phyloP scores from a whole-genome alignment of 495 filamentous ascomycete species.

The Aspergillus carlsbadensis region DNA sequence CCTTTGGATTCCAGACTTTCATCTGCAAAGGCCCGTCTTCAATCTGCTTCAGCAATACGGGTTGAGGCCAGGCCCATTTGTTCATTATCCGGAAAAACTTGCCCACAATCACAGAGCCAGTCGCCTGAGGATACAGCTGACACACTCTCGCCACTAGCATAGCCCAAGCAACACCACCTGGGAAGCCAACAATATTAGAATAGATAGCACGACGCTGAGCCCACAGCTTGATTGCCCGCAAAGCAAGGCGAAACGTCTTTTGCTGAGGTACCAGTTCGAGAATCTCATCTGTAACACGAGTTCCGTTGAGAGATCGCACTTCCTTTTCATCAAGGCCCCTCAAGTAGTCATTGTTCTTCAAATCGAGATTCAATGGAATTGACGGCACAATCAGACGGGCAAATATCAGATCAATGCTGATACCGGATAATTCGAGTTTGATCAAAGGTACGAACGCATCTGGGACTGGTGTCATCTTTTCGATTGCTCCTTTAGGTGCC shows the following conservation, averaged over 20 bases:
- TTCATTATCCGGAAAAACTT: slow-evolving; percentile 94
- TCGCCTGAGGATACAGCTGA: slow-evolving; percentile 94
- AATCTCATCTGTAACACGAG: slow-evolving; percentile 89
- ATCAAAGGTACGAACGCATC: slow-evolving; percentile 95
- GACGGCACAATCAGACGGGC: slow-evolving; percentile 70
- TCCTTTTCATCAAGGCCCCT: slow-evolving; percentile 83
- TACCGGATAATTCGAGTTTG: slow-evolving; percentile 84
- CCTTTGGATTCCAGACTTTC: slow-evolving; percentile 92
- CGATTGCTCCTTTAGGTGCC: slow-evolving; percentile 71
- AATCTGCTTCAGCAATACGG: slow-evolving; percentile 83
- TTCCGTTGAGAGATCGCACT: slow-evolving; percentile 87
- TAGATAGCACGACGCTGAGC: slow-evolving; percentile 93
- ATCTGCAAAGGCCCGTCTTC: slow-evolving; percentile 79
- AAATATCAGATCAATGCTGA: slow-evolving; percentile 95
- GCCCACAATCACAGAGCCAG: slow-evolving; percentile 75
- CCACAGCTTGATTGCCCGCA: slow-evolving; percentile 94
- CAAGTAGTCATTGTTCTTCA: slow-evolving; percentile 80
- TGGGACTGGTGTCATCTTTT: slow-evolving; percentile 79
- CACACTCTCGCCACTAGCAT: slow-evolving; percentile 95
- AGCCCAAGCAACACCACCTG: slow-evolving; percentile 95
- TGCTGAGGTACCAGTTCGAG: slow-evolving; percentile 83
- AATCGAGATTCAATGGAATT: slow-evolving; percentile 67
- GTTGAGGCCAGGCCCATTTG: slow-evolving; percentile 91
- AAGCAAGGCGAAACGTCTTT: slow-evolving; percentile 80
- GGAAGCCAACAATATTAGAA: slow-evolving; percentile 92